phyloP scores from a whole-genome alignment of 768 basidiomycete species.

The Tylopilus sp. region DNA sequence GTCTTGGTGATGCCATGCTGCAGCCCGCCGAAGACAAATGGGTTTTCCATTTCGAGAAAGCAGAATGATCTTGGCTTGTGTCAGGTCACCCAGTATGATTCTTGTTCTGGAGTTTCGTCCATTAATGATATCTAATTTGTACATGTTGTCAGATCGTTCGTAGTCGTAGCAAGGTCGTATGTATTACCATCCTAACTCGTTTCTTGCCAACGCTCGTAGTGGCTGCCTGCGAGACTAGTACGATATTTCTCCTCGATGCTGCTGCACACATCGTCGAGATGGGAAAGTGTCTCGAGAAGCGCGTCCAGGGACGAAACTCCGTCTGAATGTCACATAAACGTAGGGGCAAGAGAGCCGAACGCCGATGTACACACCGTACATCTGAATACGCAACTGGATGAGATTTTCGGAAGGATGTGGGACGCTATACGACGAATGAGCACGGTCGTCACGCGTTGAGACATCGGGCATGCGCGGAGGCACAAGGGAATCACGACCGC shows the following conservation, averaged over 20 bases:
- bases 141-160: constrained; percentile 1
- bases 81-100: background rate
- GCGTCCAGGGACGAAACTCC: constrained; percentile 82
- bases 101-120: background rate
- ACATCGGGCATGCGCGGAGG: background rate
- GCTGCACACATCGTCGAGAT: constrained; percentile 74
- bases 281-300: constrained; percentile 67
- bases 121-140: background rate
- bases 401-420: constrained; percentile 97
- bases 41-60: constrained; percentile 21
- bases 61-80: background rate
- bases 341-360: background rate
- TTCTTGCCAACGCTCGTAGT: constrained; percentile 70
- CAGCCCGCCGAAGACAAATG: constrained; percentile 27
- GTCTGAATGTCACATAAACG: constrained; percentile 47
- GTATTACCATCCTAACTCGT: constrained; percentile 39
- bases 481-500: constrained; percentile 14
- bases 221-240: constrained; percentile 49
- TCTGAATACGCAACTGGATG: constrained; percentile 97
- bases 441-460: background rate
- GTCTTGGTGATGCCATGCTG: constrained; percentile 15
- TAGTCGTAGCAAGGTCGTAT: background rate
- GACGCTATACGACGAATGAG: constrained; percentile 20
- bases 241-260: constrained; percentile 69
- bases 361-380: constrained; percentile 78